These are phyloP conservation scores for Olyra latifolia DNA, from an alignment of 176 grass and related monocot genomes.

Conservation along the genomic window DNA sequence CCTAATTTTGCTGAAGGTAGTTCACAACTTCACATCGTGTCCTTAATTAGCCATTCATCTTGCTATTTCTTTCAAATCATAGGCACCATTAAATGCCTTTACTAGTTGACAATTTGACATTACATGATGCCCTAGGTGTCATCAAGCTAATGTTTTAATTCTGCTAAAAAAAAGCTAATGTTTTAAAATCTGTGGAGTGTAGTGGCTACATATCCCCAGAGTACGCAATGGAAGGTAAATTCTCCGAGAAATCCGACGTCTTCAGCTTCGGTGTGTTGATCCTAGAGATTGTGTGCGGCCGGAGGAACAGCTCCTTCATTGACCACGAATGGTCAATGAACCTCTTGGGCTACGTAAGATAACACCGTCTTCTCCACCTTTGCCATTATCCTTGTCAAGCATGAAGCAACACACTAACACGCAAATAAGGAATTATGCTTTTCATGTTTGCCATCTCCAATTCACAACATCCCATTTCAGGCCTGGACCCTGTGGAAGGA, in stretches of 20 bases:
- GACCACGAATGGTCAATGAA: slow-evolving; percentile 64
- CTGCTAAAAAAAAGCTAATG: no score
- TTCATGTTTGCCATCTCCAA: neutral
- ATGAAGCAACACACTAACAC: no score
- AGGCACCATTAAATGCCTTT: neutral
- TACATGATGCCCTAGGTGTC: neutral
- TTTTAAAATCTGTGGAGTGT: slow-evolving; percentile 18
- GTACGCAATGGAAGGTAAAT: slow-evolving; percentile 69
- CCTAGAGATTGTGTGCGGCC: slow-evolving; percentile 64
- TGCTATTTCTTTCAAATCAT: neutral
- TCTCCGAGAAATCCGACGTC: slow-evolving; percentile 71
- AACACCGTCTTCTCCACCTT: neutral
- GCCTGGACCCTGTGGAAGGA: slow-evolving; percentile 70
- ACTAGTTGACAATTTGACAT: neutral
- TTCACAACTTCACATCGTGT: neutral
- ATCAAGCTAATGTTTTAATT: no score
- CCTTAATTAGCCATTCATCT: neutral
- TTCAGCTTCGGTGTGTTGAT: slow-evolving; percentile 69
- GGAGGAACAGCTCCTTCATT: slow-evolving; percentile 47
- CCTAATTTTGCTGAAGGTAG: neutral
- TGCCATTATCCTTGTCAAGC: neutral
- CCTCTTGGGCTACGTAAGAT: slow-evolving; percentile 73
- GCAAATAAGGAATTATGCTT: neutral
- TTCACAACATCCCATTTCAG: slow-evolving; percentile 30
- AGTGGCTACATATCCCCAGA: slow-evolving; percentile 75